Evolutionary conservation across 176 grass and related monocot species (phyloP), one percentile per base, ranked within the genome.

Genomic region (Eremochloa ophiuroides): DNA sequence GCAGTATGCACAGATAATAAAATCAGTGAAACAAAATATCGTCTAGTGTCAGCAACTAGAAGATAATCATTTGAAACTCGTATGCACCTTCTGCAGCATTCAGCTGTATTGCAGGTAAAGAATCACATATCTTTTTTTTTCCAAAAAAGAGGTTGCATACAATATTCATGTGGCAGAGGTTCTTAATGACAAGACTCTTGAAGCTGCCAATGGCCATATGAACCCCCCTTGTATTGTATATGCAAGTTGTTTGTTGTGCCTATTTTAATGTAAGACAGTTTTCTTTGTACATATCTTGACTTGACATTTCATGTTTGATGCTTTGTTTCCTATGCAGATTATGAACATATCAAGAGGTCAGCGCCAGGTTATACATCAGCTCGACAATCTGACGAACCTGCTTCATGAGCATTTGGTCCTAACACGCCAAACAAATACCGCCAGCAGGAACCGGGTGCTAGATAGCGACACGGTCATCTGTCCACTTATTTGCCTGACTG

Each of bases 361-460:
- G 69, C 88, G 93, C 15, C 96, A 99, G 75, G 83, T 93, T 29
- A 91, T 90, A 82, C 92, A 95, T 69, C 96, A 99, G 84, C 63
- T 99, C 2, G 96, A 99, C 72, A 99, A 94, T 38, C 71, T 99
- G 43, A 75, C 76, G 14, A 93, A 84, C 74, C 70, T 95, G 40
- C 78, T 99, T 81, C 96, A 91, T 74, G 88, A 99, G 25, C 76
- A 89, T 62, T 73, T 95, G 80, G 70, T 76, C 75, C 58, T 85
- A 70, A 81, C 79, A 3, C 80, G 73, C 3, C 80, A 84, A 82
- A 83, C 76, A 61, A 91, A 88, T 85, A 77, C 71, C 34, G 10
- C 33, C 14, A 33, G 74, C n/a, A 85, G 62, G 56, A 85, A 69
- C 71, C 55, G 80, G 33, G 69, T 91, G 20, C 74, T 85, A 35